Evolutionary conservation across 1,139 yeast genomes (phyloP), one percentile per base, ranked within the genome.

Genomic region (Yamadazyma pseudoaaseri): DNA sequence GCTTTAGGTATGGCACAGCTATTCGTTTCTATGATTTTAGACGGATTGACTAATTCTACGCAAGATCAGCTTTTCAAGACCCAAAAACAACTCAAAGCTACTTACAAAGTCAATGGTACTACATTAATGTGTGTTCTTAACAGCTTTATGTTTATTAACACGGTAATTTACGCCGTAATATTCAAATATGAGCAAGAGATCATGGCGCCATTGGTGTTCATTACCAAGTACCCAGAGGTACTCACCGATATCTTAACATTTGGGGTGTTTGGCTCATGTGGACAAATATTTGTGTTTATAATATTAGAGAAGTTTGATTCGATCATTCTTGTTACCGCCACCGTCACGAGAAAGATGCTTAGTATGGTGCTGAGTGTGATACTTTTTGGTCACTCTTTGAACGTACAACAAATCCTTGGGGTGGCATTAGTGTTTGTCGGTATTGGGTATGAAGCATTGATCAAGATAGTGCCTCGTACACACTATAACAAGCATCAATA

Each of bases 301-400:
- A 87, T 96, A 1, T 65, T 92, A 32, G 95, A 86, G 48, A 70
- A 76, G 40, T 92, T 86, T 53, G 96, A 92, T 33, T 86, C 96
- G 3, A 66, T 92, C 39, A 75, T 86, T 1, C 65, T 92, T 35
- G 89, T 92, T 22, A 90, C 96, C 20, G 94, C 95, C 13, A 94
- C 97, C 0, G 97, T 92, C 6, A 90, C 98, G 1, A 73, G 99
- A 45, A 92, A 92, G 54, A 90, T 92, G 97, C 67, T 89, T 34
- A 87, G 97, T 33, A 90, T 92, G 97, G 70, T 89, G 14, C 62
- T 92, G 39, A 85, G 96, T 51, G 96, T 92, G 34, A 56, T 86
- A 3, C 65, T 92, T 47, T 92, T 89, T 60, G 94, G 92, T 12
- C 97, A 92, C 53, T 56, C 58, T 4, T 72, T 92, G 45, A 70